Percentiles rank a stretch among this genome's conserved stretches.
phyloP scores from a whole-genome alignment of 164 flowering plant species.

The Stephania yunnanensis region DNA sequence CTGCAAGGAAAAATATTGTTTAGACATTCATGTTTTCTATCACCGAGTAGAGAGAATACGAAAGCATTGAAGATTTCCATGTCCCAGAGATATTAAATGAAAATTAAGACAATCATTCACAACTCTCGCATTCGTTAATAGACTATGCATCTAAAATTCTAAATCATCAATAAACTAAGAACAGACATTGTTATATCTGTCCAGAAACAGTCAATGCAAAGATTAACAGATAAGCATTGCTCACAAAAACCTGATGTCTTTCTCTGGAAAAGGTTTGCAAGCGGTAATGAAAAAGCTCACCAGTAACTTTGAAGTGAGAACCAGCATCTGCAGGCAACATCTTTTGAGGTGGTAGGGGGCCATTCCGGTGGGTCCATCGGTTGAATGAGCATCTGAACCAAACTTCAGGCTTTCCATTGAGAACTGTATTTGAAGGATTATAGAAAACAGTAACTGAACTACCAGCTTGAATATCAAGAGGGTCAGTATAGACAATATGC shows the following conservation, averaged over 20 bases:
- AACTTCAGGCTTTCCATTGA: conserved; percentile 84
- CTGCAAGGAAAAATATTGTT: conserved; percentile 32
- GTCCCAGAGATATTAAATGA: neutral
- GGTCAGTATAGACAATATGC: conserved; percentile 86
- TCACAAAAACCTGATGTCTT: neutral
- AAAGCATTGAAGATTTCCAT: neutral
- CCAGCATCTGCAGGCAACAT: conserved; percentile 67
- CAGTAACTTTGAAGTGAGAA: conserved; percentile 61
- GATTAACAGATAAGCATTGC: neutral
- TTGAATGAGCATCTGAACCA: conserved; percentile 95
- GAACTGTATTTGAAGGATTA: conserved; percentile 80
- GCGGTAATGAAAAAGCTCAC: conserved; percentile 29
- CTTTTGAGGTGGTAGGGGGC: conserved; percentile 77
- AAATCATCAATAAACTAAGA: neutral
- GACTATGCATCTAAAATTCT: neutral
- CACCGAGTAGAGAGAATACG: neutral
- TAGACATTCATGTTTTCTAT: neutral
- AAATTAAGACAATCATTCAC: neutral
- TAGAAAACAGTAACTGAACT: conserved; percentile 54
- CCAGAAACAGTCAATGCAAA: neutral
- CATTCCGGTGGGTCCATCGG: conserved; percentile 79
- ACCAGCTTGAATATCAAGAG: conserved; percentile 89
- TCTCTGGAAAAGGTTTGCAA: neutral
- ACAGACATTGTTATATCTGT: neutral
- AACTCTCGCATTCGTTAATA: neutral